These are phyloP conservation scores for Mesembryanthemum crystallinum DNA, from an alignment of 148 eudicot genomes.

Conservation along the genomic window DNA sequence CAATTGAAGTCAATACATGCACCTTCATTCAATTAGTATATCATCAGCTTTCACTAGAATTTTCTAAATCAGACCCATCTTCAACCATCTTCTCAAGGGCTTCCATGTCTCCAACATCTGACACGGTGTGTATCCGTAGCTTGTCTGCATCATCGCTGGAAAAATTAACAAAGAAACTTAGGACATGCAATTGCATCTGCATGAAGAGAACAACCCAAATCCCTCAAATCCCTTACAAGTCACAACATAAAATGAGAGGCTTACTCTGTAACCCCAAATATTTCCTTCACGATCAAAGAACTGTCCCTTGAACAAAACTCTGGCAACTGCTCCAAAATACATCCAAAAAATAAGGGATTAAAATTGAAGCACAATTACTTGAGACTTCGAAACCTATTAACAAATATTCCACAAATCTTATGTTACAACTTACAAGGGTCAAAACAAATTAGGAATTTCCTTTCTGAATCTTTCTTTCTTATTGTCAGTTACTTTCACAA, in stretches of 20 bases:
- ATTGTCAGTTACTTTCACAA: too few relatives aligned
- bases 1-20: not conserved
- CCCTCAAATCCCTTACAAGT: too few relatives aligned
- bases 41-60: constrained; percentile 28
- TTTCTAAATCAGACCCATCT: constrained; percentile 49
- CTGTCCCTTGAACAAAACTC: constrained; percentile 79
- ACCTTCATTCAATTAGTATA: not conserved
- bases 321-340: constrained; percentile 52
- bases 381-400: too few relatives aligned
- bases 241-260: constrained; percentile 28
- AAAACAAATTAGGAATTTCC: too few relatives aligned
- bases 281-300: constrained; percentile 76
- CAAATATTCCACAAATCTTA: too few relatives aligned
- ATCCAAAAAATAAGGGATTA: constrained; percentile 7
- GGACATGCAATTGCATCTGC: not conserved
- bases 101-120: constrained; percentile 70
- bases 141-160: constrained; percentile 86
- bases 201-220: constrained; percentile 2
- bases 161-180: constrained; percentile 1
- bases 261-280: constrained; percentile 95
- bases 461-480: too few relatives aligned
- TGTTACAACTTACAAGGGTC: too few relatives aligned
- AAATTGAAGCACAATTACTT: too few relatives aligned
- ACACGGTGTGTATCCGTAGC: constrained; percentile 59
- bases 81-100: constrained; percentile 73